Conservation (phyloP, 257 asterid species). For the Scutellaria baicalensis region DNA sequence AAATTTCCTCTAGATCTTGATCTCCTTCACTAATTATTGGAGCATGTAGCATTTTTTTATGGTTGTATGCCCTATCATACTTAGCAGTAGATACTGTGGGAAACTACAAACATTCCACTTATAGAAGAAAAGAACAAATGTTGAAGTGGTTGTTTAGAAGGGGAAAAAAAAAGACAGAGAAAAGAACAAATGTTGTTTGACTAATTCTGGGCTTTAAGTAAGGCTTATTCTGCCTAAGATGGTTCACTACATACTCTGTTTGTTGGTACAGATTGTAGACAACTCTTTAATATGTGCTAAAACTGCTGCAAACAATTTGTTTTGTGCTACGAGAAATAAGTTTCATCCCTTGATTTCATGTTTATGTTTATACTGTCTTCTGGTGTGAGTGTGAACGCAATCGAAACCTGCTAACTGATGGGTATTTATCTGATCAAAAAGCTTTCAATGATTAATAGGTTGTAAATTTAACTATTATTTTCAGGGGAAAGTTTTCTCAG, state of each 20-base stretch:
- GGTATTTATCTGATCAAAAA: neutral
- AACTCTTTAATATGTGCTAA: neutral
- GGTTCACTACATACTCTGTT: neutral
- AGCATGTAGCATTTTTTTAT: neutral
- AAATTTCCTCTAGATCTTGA: neutral
- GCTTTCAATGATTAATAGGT: neutral
- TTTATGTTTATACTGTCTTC: neutral
- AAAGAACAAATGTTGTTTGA: neutral
- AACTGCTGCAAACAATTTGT: neutral
- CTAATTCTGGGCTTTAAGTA: neutral
- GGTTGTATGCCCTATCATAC: neutral
- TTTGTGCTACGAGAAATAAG: neutral
- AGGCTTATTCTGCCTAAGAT: neutral
- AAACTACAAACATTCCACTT: neutral
- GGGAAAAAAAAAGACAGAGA: neutral
- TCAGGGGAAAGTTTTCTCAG: slow-evolving; percentile 94
- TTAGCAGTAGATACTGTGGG: neutral
- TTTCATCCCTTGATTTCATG: neutral
- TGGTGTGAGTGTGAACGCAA: neutral
- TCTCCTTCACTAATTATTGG: neutral
- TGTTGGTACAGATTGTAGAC: neutral
- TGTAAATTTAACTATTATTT: slow-evolving; percentile 17
- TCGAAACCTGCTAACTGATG: neutral
- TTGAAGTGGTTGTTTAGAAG: too few relatives aligned
- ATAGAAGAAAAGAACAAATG: neutral